Evolutionary conservation across 345 rosid genomes (phyloP).

Genomic region (Eucalyptus regnans): DNA sequence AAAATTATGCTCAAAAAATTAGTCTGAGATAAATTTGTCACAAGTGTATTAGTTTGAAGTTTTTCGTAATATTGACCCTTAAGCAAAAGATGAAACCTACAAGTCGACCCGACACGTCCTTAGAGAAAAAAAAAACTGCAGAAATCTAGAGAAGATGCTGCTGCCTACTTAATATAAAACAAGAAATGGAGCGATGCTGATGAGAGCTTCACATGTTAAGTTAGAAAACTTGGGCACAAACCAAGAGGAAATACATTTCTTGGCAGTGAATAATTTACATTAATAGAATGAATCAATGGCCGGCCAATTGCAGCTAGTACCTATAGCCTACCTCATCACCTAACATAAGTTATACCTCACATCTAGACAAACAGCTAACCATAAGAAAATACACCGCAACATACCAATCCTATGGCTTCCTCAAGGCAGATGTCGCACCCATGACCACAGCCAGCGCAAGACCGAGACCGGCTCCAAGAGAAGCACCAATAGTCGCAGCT

Average conservation of each 20-base stretch:
- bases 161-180: neutral
- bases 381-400: neutral
- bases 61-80: too few species aligned
- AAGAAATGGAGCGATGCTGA: neutral
- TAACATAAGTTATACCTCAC: neutral
- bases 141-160: neutral
- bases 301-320: neutral
- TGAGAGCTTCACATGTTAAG: neutral
- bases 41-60: too few species aligned
- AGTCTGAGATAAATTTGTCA: fast-evolving
- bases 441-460: conserved; percentile 85
- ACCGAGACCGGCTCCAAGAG: conserved; percentile 94
- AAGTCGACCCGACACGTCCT: neutral
- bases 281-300: conserved; percentile 17
- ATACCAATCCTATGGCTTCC: conserved; percentile 41
- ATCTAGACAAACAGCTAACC: neutral
- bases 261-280: neutral
- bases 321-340: neutral
- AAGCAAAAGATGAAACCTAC: neutral
- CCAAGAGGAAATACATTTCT: neutral
- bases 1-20: too few species aligned
- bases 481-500: conserved; percentile 91
- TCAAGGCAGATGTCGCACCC: conserved; percentile 94
- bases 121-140: neutral
- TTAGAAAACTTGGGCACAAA: neutral